Conservation (phyloP, 2,329 filamentous ascomycete genomes). For the Trichoderma sp. region DNA sequence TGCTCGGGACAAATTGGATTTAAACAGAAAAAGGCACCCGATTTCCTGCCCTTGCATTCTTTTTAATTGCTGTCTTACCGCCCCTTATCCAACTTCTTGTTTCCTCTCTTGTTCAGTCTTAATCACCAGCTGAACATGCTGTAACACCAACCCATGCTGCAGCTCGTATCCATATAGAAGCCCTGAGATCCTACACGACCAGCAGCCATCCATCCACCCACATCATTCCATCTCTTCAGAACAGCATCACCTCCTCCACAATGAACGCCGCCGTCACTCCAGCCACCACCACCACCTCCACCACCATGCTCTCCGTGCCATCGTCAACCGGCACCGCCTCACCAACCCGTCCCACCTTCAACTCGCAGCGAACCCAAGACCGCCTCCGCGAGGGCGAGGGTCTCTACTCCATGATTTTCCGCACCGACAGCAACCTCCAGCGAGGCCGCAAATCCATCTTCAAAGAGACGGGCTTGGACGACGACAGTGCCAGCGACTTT, state of each 20-base stretch:
- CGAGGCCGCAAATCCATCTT: constrained; percentile 56
- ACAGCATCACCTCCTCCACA: neutral
- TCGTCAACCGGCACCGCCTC: constrained; percentile 5
- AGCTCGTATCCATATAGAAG: neutral
- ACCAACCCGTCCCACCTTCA: constrained; percentile 49
- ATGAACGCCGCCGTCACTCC: neutral
- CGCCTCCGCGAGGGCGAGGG: constrained; percentile 52
- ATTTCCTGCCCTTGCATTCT: neutral
- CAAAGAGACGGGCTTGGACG: constrained; percentile 51
- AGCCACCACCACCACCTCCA: neutral
- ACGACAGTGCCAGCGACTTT: constrained; percentile 38
- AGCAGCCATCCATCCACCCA: neutral
- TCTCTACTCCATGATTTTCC: constrained; percentile 42
- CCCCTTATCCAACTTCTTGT: neutral
- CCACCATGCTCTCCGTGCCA: constrained; percentile 16
- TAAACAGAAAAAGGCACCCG: neutral
- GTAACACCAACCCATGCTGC: neutral
- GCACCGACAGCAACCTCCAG: constrained; percentile 48
- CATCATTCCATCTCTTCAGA: neutral
- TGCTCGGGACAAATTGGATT: neutral
- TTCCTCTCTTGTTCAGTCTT: neutral
- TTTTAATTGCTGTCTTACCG: neutral
- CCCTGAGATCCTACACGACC: neutral
- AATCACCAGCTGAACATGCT: neutral
- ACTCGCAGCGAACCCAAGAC: constrained; percentile 53